A percentile compares a stretch with the other conserved stretches of the same genome.
Evolutionary conservation across 164 flowering plant genomes (phyloP).

Genomic region (Stephania yunnanensis): DNA sequence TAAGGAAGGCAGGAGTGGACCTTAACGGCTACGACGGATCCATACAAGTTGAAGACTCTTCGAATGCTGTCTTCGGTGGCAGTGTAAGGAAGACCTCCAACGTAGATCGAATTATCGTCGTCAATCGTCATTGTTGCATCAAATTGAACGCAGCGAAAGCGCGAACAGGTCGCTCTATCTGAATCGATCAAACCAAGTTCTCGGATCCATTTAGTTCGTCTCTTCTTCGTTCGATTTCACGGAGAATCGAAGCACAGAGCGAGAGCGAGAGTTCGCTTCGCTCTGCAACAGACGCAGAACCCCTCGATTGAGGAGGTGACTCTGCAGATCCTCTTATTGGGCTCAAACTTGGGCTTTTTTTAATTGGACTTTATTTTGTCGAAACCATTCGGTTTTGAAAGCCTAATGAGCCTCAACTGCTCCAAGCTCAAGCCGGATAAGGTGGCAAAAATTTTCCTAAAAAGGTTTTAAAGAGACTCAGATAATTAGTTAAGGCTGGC

Average conservation of each 20-base stretch:
- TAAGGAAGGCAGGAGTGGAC: conserved; percentile 23
- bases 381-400: too few species aligned
- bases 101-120: conserved; percentile 86
- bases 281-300: too few species aligned
- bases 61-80: conserved; percentile 63
- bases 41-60: conserved; percentile 57
- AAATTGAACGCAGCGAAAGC: neutral
- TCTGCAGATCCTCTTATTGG: neutral
- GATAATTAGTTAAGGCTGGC: too few species aligned
- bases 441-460: too few species aligned
- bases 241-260: neutral
- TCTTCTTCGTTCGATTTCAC: neutral
- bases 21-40: conserved; percentile 75
- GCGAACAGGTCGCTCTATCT: neutral
- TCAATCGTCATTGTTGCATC: conserved; percentile 60
- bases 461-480: too few species aligned
- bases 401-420: too few species aligned
- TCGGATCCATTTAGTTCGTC: neutral
- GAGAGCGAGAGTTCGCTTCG: too few species aligned
- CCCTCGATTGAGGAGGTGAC: too few species aligned
- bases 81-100: conserved; percentile 78
- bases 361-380: too few species aligned
- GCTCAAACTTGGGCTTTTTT: neutral
- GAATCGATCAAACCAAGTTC: neutral
- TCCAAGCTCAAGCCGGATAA: too few species aligned